Evolutionary conservation across 306 rosid genomes (phyloP).

Genomic region (Myrica gale): DNA sequence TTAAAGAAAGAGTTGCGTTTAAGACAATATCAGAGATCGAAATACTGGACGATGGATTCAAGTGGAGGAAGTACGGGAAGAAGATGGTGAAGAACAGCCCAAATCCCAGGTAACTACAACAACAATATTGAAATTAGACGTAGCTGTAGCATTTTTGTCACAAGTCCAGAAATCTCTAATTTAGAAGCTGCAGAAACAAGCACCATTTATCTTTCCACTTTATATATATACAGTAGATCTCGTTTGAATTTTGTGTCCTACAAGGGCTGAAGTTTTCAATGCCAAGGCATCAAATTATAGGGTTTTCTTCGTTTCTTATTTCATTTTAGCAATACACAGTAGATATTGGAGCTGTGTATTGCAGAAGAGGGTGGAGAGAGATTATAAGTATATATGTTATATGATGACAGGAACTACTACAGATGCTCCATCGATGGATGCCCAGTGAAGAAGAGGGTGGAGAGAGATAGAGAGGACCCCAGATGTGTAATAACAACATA

Average conservation of each 20-base stretch:
- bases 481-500: constrained; percentile 79
- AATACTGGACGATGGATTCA: constrained; percentile 78
- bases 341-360: too few relatives aligned
- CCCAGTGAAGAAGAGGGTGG: constrained; percentile 87
- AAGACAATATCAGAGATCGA: constrained; percentile 76
- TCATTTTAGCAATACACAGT: too few relatives aligned
- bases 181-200: not conserved
- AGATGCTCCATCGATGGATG: constrained; percentile 84
- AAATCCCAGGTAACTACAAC: constrained; percentile 64
- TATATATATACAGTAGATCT: too few relatives aligned
- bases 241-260: too few relatives aligned
- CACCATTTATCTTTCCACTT: not conserved
- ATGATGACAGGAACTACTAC: constrained; percentile 73
- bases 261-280: too few relatives aligned
- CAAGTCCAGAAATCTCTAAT: too few relatives aligned
- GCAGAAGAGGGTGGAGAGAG: too few relatives aligned
- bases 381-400: not conserved
- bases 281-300: too few relatives aligned
- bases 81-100: constrained; percentile 93
- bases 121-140: not conserved
- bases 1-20: constrained; percentile 54
- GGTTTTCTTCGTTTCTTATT: too few relatives aligned
- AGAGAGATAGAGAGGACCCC: constrained; percentile 78
- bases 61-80: constrained; percentile 94
- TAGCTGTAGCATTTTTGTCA: not conserved